These are phyloP conservation scores for Sporisorium sorghi DNA, from an alignment of 1,284 basidiomycete species.

Conservation along the genomic window DNA sequence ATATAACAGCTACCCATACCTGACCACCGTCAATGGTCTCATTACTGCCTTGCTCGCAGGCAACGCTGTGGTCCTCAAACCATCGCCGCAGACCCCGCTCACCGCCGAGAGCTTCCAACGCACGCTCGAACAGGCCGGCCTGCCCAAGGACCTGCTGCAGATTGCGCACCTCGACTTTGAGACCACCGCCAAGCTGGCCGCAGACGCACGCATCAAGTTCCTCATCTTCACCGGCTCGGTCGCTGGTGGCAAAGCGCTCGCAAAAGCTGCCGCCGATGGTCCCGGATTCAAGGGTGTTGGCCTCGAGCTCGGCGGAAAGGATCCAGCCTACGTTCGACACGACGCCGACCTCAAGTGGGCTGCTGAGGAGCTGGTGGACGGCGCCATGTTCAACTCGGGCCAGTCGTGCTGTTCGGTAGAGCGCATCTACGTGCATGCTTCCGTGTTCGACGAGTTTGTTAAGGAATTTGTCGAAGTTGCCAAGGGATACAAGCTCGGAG, in stretches of 20 bases:
- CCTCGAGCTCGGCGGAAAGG: constrained; percentile 90
- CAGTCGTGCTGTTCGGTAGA: constrained; percentile 89
- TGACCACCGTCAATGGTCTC: constrained; percentile 79
- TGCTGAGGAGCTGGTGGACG: constrained; percentile 87
- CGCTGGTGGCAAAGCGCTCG: constrained; percentile 76
- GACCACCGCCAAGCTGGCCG: constrained; percentile 75
- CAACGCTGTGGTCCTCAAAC: constrained; percentile 89
- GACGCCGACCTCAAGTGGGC: constrained; percentile 88
- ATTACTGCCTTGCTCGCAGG: constrained; percentile 74
- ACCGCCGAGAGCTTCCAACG: constrained; percentile 82
- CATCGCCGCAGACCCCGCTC: constrained; percentile 92
- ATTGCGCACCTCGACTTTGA: constrained; percentile 83
- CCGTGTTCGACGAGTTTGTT: constrained; percentile 84
- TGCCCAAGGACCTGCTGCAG: constrained; percentile 81
- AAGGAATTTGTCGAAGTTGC: constrained; percentile 79
- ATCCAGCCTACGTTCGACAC: constrained; percentile 87
- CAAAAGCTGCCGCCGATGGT: constrained; percentile 74
- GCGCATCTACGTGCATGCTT: constrained; percentile 92
- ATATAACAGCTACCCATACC: constrained; percentile 71
- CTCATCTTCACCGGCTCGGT: constrained; percentile 91
- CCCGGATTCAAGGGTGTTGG: constrained; percentile 79
- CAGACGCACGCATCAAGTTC: constrained; percentile 80
- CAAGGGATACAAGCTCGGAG: constrained; percentile 85
- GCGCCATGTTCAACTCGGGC: constrained; percentile 94
- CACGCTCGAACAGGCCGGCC: constrained; percentile 79